Evolutionary conservation across 2,329 filamentous ascomycete genomes (phyloP), one percentile per base, ranked within the genome.

Genomic region (Fusarium dimerum): DNA sequence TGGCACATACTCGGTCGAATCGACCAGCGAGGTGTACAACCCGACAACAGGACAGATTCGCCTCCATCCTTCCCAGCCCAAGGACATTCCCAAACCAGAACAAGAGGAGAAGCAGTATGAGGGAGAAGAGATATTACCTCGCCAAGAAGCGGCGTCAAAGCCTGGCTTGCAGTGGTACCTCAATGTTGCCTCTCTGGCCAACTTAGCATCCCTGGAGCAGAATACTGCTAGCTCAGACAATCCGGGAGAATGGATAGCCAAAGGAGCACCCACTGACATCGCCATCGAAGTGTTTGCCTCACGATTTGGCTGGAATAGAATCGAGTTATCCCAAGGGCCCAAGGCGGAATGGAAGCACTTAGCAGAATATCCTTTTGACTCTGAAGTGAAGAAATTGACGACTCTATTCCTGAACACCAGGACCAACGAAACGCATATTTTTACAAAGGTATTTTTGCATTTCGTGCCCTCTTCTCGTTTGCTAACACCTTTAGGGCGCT

Each of bases 101-200:
- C 4, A 29, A 55, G 1, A 54, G 58, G 39, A 58, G 26, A 45
- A 53, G 47, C 32, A 45, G 13, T 5, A 10, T 2, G 17, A 47
- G 44, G 38, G 16, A 26, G 13, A 38, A 3, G 10, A 11, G 9
- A 26, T 51, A 20, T 43, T 16, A 32, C 40, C 50, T 6, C n/a
- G 20, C 2, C 34, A 48, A 3, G 45, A 51, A 40, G 15, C 29
- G 18, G 40, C 50, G 15, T 48, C 51, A 20, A 44, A 47, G 16
- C 17, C 20, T 9, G 29, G 40, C 2, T 66, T 86, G 6, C 69
- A 77, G 58, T 70, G 76, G 3, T 84, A 78, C 60, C 75, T 87
- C 20, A 77, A 81, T 46, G 77, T 85, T 26, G 80, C 83, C 4
- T 77, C 82, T 1, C 73, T 86, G 51, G 83, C 82, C 13, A 87